phyloP scores from a whole-genome alignment of 352 stramenopile species.

The Phytopythium ostracodes region DNA sequence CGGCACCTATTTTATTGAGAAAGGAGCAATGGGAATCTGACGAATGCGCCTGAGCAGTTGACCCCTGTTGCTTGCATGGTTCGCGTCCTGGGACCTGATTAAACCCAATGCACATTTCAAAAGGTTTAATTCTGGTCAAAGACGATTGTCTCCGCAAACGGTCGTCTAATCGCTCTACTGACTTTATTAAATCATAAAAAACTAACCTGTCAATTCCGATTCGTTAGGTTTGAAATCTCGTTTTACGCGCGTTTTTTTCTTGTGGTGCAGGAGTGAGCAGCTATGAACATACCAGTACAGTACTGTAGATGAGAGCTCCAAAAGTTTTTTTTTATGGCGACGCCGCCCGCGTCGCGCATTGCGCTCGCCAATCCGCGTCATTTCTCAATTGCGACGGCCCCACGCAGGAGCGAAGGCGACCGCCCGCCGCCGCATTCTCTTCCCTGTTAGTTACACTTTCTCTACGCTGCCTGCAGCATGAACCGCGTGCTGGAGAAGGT shows the following conservation, averaged over 20 bases:
- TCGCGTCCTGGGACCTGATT: not conserved
- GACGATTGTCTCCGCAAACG: not conserved
- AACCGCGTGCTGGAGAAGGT: constrained; percentile 67
- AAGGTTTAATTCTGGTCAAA: not conserved
- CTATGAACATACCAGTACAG: not conserved
- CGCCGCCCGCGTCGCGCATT: not conserved
- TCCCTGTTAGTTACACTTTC: no score
- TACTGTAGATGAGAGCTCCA: no score
- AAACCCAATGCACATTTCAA: not conserved
- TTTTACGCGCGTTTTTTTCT: no score
- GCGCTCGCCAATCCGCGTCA: not conserved
- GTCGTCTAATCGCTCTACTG: no score
- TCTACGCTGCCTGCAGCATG: no score
- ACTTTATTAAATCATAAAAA: not conserved
- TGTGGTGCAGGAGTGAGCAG: not conserved
- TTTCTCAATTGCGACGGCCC: not conserved
- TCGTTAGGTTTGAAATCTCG: no score
- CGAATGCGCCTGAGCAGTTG: no score
- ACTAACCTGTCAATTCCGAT: no score
- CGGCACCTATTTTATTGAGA: no score
- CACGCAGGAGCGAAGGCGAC: no score
- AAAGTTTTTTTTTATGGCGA: not conserved
- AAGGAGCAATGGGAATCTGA: no score
- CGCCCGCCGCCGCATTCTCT: not conserved
- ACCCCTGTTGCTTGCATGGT: no score